phyloP scores from a whole-genome alignment of 331 rosid species.

The Pyracantha coccinea region DNA sequence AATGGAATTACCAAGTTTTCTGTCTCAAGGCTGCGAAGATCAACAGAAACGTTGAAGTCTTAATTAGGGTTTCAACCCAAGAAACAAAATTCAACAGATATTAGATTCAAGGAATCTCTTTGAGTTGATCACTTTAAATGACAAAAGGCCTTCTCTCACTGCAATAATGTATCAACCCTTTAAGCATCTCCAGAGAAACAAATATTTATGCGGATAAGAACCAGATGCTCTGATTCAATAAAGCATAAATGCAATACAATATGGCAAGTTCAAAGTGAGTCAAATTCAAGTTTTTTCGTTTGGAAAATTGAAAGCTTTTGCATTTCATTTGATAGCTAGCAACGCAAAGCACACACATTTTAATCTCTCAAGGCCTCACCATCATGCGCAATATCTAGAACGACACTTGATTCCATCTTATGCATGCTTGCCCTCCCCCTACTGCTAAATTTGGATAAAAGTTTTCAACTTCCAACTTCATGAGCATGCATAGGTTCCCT shows the following conservation, averaged over 20 bases:
- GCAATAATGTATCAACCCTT: slow-evolving; percentile 37
- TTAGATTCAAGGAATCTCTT: slow-evolving; percentile 39
- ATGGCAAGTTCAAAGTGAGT: slow-evolving; percentile 20
- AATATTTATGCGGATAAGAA: slow-evolving; percentile 48
- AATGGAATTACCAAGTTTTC: slow-evolving; percentile 14
- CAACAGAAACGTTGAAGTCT: slow-evolving; percentile 1
- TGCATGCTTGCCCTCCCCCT: background rate
- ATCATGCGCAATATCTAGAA: slow-evolving; percentile 5
- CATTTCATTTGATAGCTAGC: slow-evolving; percentile 1
- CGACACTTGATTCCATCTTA: slow-evolving; percentile 1
- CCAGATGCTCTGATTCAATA: slow-evolving; percentile 36
- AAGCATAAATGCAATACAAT: slow-evolving; percentile 28
- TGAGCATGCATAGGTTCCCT: background rate
- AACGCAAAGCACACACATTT: background rate
- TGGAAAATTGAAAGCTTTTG: slow-evolving; percentile 2
- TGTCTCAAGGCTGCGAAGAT: slow-evolving; percentile 12
- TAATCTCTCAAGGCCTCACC: background rate
- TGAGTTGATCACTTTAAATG: slow-evolving; percentile 23
- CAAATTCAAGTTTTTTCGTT: slow-evolving; percentile 22
- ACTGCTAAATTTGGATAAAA: slow-evolving; percentile 13
- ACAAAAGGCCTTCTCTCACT: slow-evolving; percentile 10
- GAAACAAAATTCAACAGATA: background rate
- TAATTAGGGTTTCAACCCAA: background rate
- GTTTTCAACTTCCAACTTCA: slow-evolving; percentile 12
- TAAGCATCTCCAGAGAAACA: slow-evolving; percentile 38